phyloP scores from a whole-genome alignment of 2,329 filamentous ascomycete genomes.

The Microcyclosporella mali region DNA sequence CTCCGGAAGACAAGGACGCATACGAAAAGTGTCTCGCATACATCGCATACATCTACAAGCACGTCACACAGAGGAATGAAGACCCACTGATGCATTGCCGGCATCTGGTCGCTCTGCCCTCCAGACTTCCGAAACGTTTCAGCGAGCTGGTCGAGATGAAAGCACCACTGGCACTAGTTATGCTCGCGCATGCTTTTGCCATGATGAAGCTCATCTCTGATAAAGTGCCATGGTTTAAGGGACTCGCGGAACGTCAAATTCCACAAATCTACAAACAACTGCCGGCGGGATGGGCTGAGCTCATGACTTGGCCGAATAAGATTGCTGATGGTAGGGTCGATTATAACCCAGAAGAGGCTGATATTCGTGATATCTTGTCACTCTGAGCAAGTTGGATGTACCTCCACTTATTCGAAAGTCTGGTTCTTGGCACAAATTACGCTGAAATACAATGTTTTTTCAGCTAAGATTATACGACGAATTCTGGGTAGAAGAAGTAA shows the following conservation, averaged over 20 bases:
- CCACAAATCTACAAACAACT: constrained; percentile 13
- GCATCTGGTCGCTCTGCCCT: constrained; percentile 22
- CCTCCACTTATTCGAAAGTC: no score
- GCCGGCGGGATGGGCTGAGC: constrained; percentile 18
- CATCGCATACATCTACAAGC: constrained; percentile 21
- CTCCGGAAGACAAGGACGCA: constrained; percentile 14
- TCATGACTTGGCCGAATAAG: constrained; percentile 22
- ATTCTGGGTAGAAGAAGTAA: no score
- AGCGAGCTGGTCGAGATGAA: constrained; percentile 19
- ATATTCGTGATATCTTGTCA: constrained; percentile 9
- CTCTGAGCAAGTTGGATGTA: neutral
- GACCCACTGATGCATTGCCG: constrained; percentile 17
- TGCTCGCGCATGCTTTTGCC: constrained; percentile 23
- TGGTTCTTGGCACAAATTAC: no score
- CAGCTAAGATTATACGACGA: no score
- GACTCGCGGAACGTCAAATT: constrained; percentile 22
- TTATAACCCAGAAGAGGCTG: constrained; percentile 7
- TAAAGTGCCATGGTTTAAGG: constrained; percentile 20
- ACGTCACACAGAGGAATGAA: constrained; percentile 17
- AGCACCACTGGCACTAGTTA: constrained; percentile 19
- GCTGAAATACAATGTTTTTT: no score
- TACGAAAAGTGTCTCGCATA: constrained; percentile 21
- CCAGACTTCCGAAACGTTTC: constrained; percentile 21
- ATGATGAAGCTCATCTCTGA: constrained; percentile 22
- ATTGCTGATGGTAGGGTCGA: constrained; percentile 9